phyloP scores from a whole-genome alignment of 495 filamentous ascomycete genomes.

The Lasiosphaeria miniovina region DNA sequence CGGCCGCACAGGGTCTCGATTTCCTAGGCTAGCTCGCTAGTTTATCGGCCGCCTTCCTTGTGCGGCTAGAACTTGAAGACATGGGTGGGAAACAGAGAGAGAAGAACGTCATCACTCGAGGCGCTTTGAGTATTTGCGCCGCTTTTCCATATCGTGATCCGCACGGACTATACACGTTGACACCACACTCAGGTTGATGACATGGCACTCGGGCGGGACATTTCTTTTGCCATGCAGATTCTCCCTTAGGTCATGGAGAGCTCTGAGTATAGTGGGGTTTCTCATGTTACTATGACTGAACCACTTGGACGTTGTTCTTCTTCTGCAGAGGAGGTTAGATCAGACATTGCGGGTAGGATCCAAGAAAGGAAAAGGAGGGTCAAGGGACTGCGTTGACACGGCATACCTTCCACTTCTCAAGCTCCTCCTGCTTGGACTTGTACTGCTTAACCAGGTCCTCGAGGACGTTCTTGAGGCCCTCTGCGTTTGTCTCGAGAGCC shows the following conservation, averaged over 20 bases:
- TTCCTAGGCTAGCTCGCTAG: not conserved
- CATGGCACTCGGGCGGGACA: not conserved
- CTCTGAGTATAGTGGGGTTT: not conserved
- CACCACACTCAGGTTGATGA: not conserved
- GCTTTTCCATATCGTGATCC: not conserved
- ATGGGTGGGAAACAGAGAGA: not conserved
- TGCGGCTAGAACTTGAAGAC: not conserved
- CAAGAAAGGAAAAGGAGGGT: not conserved
- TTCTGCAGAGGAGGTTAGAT: conserved; percentile 58
- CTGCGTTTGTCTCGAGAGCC: conserved; percentile 87
- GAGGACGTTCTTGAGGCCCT: conserved; percentile 92
- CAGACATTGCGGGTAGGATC: conserved; percentile 8
- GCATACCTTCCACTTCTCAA: conserved; percentile 97
- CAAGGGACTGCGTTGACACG: not conserved
- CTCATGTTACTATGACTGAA: conserved; percentile 57
- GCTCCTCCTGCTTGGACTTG: conserved; percentile 86
- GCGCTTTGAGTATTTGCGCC: too few relatives aligned
- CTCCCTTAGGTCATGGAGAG: not conserved
- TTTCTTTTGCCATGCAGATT: not conserved
- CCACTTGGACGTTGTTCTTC: conserved; percentile 97
- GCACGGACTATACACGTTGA: not conserved
- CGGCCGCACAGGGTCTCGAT: not conserved
- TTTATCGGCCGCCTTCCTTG: not conserved
- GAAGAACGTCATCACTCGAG: not conserved
- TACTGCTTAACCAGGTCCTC: conserved; percentile 97